Evolutionary conservation across 2,329 filamentous ascomycete species (phyloP), one percentile per base, ranked within the genome.

Genomic region (Ascochyta lentis): DNA sequence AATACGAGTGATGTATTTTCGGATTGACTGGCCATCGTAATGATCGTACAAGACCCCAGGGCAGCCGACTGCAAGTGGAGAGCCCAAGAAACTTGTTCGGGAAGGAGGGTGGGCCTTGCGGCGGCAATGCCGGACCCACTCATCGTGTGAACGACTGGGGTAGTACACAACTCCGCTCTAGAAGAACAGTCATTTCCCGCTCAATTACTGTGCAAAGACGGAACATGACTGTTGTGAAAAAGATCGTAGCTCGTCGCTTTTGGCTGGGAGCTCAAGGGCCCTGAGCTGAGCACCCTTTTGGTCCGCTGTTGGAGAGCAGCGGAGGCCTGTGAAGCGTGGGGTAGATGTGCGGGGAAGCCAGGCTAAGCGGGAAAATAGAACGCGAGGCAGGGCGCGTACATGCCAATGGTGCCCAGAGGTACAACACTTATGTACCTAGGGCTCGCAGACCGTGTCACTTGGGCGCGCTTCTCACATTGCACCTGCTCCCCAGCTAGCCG

Each of bases 331-430:
- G 24, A 38, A 50, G 50, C 56, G 54, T 55, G 56, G 56, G 56
- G 59, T 61, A 57, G 29, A 41, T 26, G 63, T 68, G 66, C 66
- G 66, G 66, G 66, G 66, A 68, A 68, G 58, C 49, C 48, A 39
- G 57, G 49, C 33, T 59, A 51, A 61, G 64, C 66, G 66, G 60
- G 56, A 64, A 64, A 65, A 61, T 43, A 56, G 49, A 56, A 58
- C 48, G 56, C 59, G 55, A 59, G 49, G 40, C 47, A 53, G 54
- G 29, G 37, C 54, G 56, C 58, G 57, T 62, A 61, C 47, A 31
- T 54, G 53, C 47, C 37, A 43, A 41, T 38, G 47, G 37, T 37
- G 61, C 63, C 61, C 48, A 63, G 54, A 64, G 59, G 60, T 68
- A 65, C 61, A 46, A 38, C 49, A 54, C 22, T 63, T 65, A 64